Evolutionary conservation across 805 yeast species (phyloP).

Genomic region (Wickerhamiella qilinensis): DNA sequence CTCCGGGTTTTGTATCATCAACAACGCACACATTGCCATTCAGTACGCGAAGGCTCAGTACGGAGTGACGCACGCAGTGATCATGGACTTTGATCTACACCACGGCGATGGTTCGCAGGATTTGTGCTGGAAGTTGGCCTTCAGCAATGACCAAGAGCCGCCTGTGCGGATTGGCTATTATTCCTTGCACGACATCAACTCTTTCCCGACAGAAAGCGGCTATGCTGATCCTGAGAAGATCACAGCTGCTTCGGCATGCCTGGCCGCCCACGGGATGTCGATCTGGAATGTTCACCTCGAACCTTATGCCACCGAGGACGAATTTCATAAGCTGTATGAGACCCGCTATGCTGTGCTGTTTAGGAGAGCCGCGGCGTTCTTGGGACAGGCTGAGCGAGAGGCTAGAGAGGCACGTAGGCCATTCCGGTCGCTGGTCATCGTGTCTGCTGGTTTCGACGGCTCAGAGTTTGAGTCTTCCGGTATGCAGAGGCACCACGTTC

Average conservation of each 20-base stretch:
- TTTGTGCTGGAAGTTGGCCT: constrained; percentile 65
- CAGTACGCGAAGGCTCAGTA: constrained; percentile 54
- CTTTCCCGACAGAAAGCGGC: constrained; percentile 71
- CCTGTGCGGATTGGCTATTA: constrained; percentile 46
- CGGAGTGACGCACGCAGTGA: constrained; percentile 63
- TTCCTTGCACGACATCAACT: constrained; percentile 70
- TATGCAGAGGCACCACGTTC: constrained; percentile 73
- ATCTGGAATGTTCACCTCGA: constrained; percentile 76
- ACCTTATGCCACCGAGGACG: constrained; percentile 44
- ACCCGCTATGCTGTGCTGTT: constrained; percentile 45
- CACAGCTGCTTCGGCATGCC: constrained; percentile 62
- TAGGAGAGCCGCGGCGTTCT: constrained; percentile 47
- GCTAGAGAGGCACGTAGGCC: constrained; percentile 19
- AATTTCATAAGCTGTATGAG: constrained; percentile 46
- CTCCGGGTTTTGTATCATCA: constrained; percentile 67
- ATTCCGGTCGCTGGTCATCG: constrained; percentile 44
- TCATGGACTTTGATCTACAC: constrained; percentile 68
- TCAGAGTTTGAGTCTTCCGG: constrained; percentile 66
- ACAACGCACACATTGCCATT: constrained; percentile 67
- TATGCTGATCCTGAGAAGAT: constrained; percentile 57
- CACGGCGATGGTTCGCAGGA: constrained; percentile 88
- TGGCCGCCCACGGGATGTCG: constrained; percentile 58
- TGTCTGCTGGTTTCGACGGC: constrained; percentile 83
- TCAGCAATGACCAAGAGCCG: constrained; percentile 22
- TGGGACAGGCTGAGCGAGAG: constrained; percentile 1